These are phyloP conservation scores for Taiozyma sp. DNA, from an alignment of 1,139 yeast species.

Conservation along the genomic window DNA sequence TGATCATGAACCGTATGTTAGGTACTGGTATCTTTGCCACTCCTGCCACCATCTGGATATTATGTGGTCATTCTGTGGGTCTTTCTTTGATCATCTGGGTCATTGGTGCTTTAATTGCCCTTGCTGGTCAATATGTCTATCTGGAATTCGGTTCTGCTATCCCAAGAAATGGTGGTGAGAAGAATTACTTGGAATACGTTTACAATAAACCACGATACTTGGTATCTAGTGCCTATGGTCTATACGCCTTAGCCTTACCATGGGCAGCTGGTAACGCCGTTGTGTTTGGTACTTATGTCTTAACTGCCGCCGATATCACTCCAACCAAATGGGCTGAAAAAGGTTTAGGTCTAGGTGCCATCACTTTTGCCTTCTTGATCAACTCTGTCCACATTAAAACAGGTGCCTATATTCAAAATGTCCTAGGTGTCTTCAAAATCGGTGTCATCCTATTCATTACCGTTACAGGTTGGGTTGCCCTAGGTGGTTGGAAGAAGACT, in stretches of 20 bases:
- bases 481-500: conserved; percentile 62
- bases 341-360: conserved; percentile 70
- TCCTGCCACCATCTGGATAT: conserved; percentile 67
- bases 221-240: conserved; percentile 69
- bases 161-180: conserved; percentile 87
- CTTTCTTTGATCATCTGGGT: conserved; percentile 71
- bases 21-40: conserved; percentile 90
- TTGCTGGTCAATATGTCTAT: conserved; percentile 71
- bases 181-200: conserved; percentile 73
- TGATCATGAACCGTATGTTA: conserved; percentile 75
- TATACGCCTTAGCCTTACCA: conserved; percentile 72
- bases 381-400: conserved; percentile 59
- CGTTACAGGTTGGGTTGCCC: conserved; percentile 78
- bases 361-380: conserved; percentile 65
- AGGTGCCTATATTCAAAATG: conserved; percentile 66
- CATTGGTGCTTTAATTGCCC: conserved; percentile 69
- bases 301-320: conserved; percentile 68
- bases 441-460: conserved; percentile 63
- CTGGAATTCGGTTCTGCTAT: conserved; percentile 84
- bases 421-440: conserved; percentile 68
- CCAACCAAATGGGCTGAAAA: conserved; percentile 73
- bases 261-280: conserved; percentile 80
- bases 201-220: conserved; percentile 66
- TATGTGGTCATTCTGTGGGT: conserved; percentile 71
- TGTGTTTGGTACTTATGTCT: conserved; percentile 43